Evolutionary conservation across 2,329 filamentous ascomycete species (phyloP), one percentile per base, ranked within the genome.

Genomic region (Acrodontium crateriforme): DNA sequence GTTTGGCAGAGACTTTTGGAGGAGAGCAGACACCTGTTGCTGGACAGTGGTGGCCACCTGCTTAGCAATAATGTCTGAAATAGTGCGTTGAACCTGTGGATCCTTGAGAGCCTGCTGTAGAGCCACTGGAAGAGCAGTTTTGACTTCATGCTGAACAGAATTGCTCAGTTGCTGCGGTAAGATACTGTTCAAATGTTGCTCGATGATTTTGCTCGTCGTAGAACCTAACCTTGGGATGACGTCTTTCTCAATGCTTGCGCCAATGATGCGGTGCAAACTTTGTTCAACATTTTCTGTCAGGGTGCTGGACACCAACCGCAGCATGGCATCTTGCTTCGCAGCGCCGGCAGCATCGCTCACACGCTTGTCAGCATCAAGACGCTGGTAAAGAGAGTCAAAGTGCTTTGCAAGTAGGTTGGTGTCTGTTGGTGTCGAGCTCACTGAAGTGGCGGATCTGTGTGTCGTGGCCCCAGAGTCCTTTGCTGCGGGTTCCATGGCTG

Each of bases 171-270:
- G 67, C 26, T 71, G 65, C 39, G 71, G 69, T 30, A 94, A 58
- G 35, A 73, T 72, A 38, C 70, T 65, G 31, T 71, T 67, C 14
- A 95, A 63, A 48, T 81, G 74, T 36, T 78, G 75, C 30, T 77
- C 69, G 16, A 93, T 65, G 4, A 76, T 68, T 36, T 72, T 69
- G 24, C 71, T 65, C 9, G 80, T 73, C 22, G 75, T 64, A 28
- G 74, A 67, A 21, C 74, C 69, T 31, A 95, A 61, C 17, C 74
- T 65, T 8, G 89, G 87, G 28, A 93, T 62, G 24, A 94, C 71
- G 9, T 74, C 67, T 30, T 74, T 67, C 36, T 81, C 70, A 39
- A 93, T 81, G 51, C 79, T 78, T 25, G 74, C 67, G 25, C 72
- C 70, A 27, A 93, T 75, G 41, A 92, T 80, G 35, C 73, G 74